Percentiles rank a stretch among this genome's conserved stretches.
Conservation (phyloP, 306 rosid genomes). For the Mimosa pudica region DNA sequence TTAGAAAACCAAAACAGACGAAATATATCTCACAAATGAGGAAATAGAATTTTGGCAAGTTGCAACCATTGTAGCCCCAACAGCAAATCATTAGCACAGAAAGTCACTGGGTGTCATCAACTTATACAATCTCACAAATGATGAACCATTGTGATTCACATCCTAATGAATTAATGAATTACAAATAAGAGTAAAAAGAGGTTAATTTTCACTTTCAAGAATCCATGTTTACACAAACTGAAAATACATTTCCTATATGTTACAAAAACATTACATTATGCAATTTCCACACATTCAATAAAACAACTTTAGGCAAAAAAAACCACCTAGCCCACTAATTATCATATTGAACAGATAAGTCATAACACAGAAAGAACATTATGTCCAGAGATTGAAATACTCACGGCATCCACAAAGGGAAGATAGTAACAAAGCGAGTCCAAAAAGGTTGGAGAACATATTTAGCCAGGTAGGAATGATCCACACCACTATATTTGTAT, state of each 20-base stretch:
- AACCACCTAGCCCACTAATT: conserved; percentile 2
- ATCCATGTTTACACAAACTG: conserved; percentile 15
- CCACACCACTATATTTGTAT: conserved; percentile 90
- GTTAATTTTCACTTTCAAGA: conserved; percentile 7
- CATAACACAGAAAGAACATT: conserved; percentile 22
- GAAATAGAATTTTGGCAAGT: conserved; percentile 21
- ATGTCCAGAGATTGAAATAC: conserved; percentile 39
- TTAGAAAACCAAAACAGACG: conserved; percentile 10
- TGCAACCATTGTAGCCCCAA: conserved; percentile 12
- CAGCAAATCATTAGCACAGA: conserved; percentile 6
- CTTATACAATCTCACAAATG: conserved; percentile 17
- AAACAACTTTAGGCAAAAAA: not conserved
- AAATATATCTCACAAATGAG: conserved; percentile 23
- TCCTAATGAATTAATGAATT: conserved; percentile 3
- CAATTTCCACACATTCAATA: not conserved
- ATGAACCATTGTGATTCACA: not conserved
- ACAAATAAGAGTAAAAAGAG: not conserved
- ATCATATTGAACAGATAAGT: conserved; percentile 14
- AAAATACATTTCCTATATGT: conserved; percentile 8
- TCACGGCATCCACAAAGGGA: conserved; percentile 99
- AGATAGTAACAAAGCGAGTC: conserved; percentile 71
- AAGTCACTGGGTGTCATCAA: conserved; percentile 14
- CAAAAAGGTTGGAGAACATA: conserved; percentile 93
- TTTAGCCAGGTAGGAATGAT: conserved; percentile 83
- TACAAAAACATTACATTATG: not conserved